Percentiles rank a stretch among this genome's conserved stretches.
Conservation (phyloP, 2,329 filamentous ascomycete genomes). For the Xylaria hypoxylon region DNA sequence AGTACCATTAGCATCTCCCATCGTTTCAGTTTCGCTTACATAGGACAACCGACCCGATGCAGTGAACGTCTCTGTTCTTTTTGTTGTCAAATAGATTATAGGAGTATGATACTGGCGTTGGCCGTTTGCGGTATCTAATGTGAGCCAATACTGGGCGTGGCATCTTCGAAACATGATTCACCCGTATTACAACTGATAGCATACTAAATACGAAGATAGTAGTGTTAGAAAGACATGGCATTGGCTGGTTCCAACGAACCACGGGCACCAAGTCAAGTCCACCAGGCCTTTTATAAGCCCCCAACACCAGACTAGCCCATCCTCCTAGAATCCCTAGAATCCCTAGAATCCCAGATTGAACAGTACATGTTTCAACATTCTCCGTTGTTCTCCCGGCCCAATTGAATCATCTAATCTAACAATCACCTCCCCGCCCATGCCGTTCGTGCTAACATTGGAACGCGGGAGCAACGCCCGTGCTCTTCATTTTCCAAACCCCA, state of each 20-base stretch:
- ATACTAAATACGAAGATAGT: conserved; percentile 8
- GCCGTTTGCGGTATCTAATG: conserved; percentile 4
- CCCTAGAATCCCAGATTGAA: conserved; percentile 9
- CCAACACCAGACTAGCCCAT: background rate
- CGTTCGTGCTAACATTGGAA: conserved; percentile 8
- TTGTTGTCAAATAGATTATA: conserved; percentile 14
- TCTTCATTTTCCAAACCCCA: conserved; percentile 1
- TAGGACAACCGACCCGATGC: conserved; percentile 12
- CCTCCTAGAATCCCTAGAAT: too few species aligned
- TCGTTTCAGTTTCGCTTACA: conserved; percentile 25
- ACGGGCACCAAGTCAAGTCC: background rate
- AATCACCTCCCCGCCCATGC: conserved; percentile 1
- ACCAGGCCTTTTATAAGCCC: background rate
- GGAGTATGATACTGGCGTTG: conserved; percentile 5
- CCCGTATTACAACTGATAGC: background rate
- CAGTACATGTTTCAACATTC: conserved; percentile 14
- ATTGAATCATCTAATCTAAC: conserved; percentile 1
- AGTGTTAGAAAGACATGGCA: background rate
- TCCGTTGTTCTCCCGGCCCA: conserved; percentile 4
- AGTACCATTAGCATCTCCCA: background rate
- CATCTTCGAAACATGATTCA: conserved; percentile 33
- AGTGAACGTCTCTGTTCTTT: background rate
- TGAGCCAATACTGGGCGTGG: conserved; percentile 7
- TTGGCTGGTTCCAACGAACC: conserved; percentile 9
- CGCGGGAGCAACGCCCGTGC: background rate